Conservation (phyloP, 2,329 filamentous ascomycete species). For the Ceratocystis eucalypticola region DNA sequence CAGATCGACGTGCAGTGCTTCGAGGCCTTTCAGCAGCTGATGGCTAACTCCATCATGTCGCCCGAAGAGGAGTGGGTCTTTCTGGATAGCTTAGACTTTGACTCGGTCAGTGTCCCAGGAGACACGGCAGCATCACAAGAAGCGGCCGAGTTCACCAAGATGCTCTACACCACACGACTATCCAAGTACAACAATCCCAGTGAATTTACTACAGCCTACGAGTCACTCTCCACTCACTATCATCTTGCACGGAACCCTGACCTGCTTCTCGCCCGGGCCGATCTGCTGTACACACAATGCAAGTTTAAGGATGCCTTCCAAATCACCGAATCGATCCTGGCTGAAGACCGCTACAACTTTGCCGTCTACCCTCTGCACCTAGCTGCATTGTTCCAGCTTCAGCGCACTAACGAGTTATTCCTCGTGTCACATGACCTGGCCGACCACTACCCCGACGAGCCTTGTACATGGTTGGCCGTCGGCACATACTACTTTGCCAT, state of each 20-base stretch:
- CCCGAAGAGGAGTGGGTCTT: conserved; percentile 86
- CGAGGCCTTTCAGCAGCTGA: conserved; percentile 93
- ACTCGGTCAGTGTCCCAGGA: conserved; percentile 55
- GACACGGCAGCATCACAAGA: conserved; percentile 62
- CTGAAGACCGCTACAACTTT: conserved; percentile 79
- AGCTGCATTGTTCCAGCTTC: conserved; percentile 78
- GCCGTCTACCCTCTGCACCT: conserved; percentile 79
- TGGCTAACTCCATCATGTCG: conserved; percentile 86
- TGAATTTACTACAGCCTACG: conserved; percentile 71
- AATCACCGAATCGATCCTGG: conserved; percentile 71
- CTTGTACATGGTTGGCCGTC: conserved; percentile 86
- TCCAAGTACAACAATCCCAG: conserved; percentile 88
- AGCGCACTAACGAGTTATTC: conserved; percentile 77
- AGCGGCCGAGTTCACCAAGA: conserved; percentile 84
- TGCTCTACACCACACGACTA: conserved; percentile 87
- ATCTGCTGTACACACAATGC: conserved; percentile 88
- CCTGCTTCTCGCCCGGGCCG: conserved; percentile 76
- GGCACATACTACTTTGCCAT: conserved; percentile 90
- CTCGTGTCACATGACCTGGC: conserved; percentile 84
- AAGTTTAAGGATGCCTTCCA: conserved; percentile 76
- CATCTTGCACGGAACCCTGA: conserved; percentile 76
- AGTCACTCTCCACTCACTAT: conserved; percentile 88
- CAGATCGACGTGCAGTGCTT: conserved; percentile 96
- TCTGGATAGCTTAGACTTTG: conserved; percentile 78
- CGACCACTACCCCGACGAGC: conserved; percentile 80